phyloP scores from a whole-genome alignment of 108 stramenopile species.

The Aurantiochytrium sp. region DNA sequence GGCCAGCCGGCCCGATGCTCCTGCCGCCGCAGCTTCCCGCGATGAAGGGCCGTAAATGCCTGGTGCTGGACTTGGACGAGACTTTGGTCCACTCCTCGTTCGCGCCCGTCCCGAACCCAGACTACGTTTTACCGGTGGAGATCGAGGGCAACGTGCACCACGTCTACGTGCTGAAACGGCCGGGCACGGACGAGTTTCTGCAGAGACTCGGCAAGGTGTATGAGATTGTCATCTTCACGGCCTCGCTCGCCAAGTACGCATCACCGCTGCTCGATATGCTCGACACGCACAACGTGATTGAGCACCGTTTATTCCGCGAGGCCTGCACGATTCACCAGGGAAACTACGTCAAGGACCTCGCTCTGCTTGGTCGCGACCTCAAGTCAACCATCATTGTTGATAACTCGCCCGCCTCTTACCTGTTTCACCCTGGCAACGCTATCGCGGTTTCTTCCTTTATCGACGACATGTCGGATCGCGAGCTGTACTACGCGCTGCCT shows the following conservation, averaged over 20 bases:
- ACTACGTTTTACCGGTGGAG: slow-evolving; percentile 83
- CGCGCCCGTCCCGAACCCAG: slow-evolving; percentile 76
- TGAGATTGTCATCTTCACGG: slow-evolving; percentile 97
- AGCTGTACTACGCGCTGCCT: slow-evolving; percentile 83
- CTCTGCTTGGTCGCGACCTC: slow-evolving; percentile 75
- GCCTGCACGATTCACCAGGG: slow-evolving; percentile 94
- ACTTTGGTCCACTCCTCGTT: slow-evolving; percentile 94
- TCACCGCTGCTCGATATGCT: slow-evolving; percentile 91
- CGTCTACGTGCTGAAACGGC: slow-evolving; percentile 94
- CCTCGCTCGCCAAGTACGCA: slow-evolving; percentile 93
- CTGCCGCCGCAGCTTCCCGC: slow-evolving; percentile 14
- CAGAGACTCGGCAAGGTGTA: slow-evolving; percentile 84
- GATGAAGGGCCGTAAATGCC: slow-evolving; percentile 68
- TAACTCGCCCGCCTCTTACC: slow-evolving; percentile 89
- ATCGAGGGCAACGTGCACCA: slow-evolving; percentile 93
- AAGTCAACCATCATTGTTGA: slow-evolving; percentile 87
- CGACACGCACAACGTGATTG: slow-evolving; percentile 74
- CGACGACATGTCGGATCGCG: slow-evolving; percentile 82
- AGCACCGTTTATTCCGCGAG: slow-evolving; percentile 87
- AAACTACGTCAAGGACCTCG: slow-evolving; percentile 94
- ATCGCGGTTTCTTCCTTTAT: slow-evolving; percentile 92
- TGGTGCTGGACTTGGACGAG: slow-evolving; percentile 94
- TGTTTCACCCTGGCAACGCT: slow-evolving; percentile 96
- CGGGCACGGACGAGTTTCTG: slow-evolving; percentile 92
- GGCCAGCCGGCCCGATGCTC: not conserved